Evolutionary conservation across 208 protist genomes (phyloP).

Genomic region (Cochliopodium minus): DNA sequence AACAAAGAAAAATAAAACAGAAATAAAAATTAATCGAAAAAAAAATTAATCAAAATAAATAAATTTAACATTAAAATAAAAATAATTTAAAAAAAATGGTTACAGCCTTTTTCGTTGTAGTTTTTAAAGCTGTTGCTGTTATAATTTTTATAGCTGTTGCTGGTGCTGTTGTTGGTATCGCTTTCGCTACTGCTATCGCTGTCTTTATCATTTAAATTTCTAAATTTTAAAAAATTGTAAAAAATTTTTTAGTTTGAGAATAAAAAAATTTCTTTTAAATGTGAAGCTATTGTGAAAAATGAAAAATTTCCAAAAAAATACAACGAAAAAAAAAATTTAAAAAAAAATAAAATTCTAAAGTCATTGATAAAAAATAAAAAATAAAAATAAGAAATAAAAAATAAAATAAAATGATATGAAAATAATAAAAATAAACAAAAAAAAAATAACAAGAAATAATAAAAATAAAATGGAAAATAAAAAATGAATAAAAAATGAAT

Average conservation of each 20-base stretch:
- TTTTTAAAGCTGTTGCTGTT: no score
- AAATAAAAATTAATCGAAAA: no score
- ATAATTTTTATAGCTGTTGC: no score
- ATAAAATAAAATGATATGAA: slow-evolving; percentile 10
- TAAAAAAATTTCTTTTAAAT: slow-evolving; percentile 9
- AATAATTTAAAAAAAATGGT: no score
- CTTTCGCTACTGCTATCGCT: no score
- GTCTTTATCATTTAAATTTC: no score
- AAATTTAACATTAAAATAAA: no score
- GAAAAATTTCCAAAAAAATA: slow-evolving; percentile 13
- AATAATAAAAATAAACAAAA: slow-evolving; percentile 12
- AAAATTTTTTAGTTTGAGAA: neutral
- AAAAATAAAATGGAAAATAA: slow-evolving; percentile 16
- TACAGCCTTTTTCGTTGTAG: no score
- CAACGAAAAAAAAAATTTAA: slow-evolving; percentile 12
- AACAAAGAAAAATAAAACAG: no score
- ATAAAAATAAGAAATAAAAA: slow-evolving; percentile 14
- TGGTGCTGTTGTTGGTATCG: no score
- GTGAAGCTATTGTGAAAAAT: slow-evolving; percentile 13
- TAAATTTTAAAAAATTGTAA: neutral
- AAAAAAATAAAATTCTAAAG: slow-evolving; percentile 9
- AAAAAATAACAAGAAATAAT: slow-evolving; percentile 17
- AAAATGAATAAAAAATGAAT: slow-evolving; percentile 21
- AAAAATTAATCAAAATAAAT: no score
- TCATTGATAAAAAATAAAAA: slow-evolving; percentile 9